Evolutionary conservation across 2,329 filamentous ascomycete species (phyloP).

Genomic region (Diaporthe ilicicola): DNA sequence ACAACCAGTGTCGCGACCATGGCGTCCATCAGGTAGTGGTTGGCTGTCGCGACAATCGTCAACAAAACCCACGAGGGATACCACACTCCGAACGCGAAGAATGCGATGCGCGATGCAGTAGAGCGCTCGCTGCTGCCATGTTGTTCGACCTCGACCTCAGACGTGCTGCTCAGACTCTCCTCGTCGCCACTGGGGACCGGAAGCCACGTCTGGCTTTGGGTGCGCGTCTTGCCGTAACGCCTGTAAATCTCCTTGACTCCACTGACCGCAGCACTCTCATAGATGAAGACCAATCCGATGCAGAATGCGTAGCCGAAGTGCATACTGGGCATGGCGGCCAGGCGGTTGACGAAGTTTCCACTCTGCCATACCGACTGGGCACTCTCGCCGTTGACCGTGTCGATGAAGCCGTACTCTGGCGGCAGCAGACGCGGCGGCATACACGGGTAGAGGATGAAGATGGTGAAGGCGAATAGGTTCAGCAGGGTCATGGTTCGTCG

Average conservation of each 20-base stretch:
- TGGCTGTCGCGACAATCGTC: constrained; percentile 69
- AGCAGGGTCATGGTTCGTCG: constrained; percentile 57
- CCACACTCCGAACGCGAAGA: constrained; percentile 51
- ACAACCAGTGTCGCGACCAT: constrained; percentile 70
- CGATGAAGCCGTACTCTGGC: constrained; percentile 58
- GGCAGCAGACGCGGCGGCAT: constrained; percentile 68
- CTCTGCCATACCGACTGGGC: constrained; percentile 63
- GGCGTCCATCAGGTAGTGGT: constrained; percentile 72
- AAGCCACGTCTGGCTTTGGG: constrained; percentile 30
- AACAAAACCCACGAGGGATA: constrained; percentile 64
- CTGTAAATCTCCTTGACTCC: constrained; percentile 30
- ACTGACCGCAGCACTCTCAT: constrained; percentile 51
- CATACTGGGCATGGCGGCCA: constrained; percentile 66
- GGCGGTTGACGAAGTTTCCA: constrained; percentile 65
- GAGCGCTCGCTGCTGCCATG: constrained; percentile 30
- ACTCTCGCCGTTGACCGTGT: constrained; percentile 60
- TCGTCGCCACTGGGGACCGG: constrained; percentile 26
- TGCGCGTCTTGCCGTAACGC: constrained; percentile 32
- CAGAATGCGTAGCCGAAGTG: constrained; percentile 65
- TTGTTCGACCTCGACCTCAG: constrained; percentile 9
- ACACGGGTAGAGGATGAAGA: constrained; percentile 67
- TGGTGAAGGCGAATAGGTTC: constrained; percentile 64
- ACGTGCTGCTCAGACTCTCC: constrained; percentile 15
- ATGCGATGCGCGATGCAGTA: constrained; percentile 28
- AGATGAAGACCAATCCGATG: constrained; percentile 61